A percentile compares a stretch with the other conserved stretches of the same genome.
Evolutionary conservation across 257 asterid species (phyloP).

Genomic region (Anisodus acutangulus): DNA sequence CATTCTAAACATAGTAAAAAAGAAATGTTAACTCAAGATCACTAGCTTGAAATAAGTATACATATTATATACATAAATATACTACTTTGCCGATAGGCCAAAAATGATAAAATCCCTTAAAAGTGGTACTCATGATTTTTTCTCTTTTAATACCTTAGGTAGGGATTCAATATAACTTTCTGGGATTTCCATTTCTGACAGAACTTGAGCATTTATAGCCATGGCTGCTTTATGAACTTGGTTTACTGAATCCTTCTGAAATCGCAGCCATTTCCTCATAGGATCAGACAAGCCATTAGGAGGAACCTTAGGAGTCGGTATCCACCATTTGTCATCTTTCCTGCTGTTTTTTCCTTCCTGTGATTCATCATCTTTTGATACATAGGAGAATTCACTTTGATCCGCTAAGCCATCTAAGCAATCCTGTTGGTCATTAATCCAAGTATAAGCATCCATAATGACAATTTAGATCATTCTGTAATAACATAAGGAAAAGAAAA

Average conservation of each 20-base stretch:
- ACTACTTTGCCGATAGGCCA: not conserved
- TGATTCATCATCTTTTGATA: slow-evolving; percentile 50
- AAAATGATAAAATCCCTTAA: not conserved
- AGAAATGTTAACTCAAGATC: slow-evolving; percentile 4
- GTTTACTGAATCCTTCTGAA: slow-evolving; percentile 80
- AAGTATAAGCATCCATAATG: not conserved
- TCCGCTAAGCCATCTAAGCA: slow-evolving; percentile 81
- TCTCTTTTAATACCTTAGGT: slow-evolving; percentile 66
- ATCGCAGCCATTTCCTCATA: slow-evolving; percentile 71
- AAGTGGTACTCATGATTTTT: not conserved
- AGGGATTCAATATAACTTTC: slow-evolving; percentile 80
- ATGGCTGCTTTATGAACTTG: slow-evolving; percentile 94
- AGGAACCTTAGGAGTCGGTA: slow-evolving; percentile 85
- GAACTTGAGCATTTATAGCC: slow-evolving; percentile 81
- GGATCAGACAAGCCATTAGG: slow-evolving; percentile 67
- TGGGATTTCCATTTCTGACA: slow-evolving; percentile 79
- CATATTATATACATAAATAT: too few relatives aligned
- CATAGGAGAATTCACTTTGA: slow-evolving; percentile 71
- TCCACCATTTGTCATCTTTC: slow-evolving; percentile 88
- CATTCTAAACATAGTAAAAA: slow-evolving; percentile 53
- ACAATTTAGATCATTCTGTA: not conserved
- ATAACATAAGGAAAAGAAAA: not conserved
- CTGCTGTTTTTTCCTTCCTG: slow-evolving; percentile 39
- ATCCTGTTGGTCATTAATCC: slow-evolving; percentile 55
- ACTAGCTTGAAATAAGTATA: not conserved